Base-by-base conservation (phyloP, 164 flowering plant species). In the Stephania japonica region DNA sequence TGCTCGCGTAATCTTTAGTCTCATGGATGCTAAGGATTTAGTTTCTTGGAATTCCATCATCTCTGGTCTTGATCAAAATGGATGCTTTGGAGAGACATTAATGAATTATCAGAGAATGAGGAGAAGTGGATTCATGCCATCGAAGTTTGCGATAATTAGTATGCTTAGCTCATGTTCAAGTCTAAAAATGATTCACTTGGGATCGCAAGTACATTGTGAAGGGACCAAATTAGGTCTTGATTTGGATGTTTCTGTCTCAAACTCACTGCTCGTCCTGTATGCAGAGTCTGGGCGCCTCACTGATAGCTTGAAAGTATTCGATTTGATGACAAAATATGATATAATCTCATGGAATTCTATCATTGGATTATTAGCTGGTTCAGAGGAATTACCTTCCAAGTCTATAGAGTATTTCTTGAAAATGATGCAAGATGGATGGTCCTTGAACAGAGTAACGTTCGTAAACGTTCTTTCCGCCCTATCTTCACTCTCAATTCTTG, bases 1-100 rank as follows among this genome's bases (percentile, higher is more conserved):
- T 80, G 89, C 98, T 68, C 67, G 72, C 47, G 78, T 80, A 59
- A 86, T 88, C 72, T 94, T 91, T 72, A 66, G 73, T 16, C 78
- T 80, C 61, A 90, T 94, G 93, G 53, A 16, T 67, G 73, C 67
- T 21, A 91, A 84, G 76, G 97, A 94, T 87, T 76, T 80, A 26
- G 86, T 91, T 47, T 86, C 97, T 1, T 94, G 99, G 98, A 94
- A 91, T 74, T 82, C 97, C 32, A 77, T 94, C 79, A 92, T 94
- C 67, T 77, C 94, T 70, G 91, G 91, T 73, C 87, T 94, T 65
- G 95, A 94, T 79, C 98, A 92, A 63, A 91, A 86, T 81, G 87
- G 81, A 9, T 71, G 79, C 59, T 91, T 80, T 77, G 85, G 84
- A 81, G 93, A 86, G 72, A 87, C 98, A 56, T 71, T 87, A 25